Percentiles rank a stretch among this genome's conserved stretches.
These are phyloP conservation scores for Solanum hybrid DNA, from an alignment of 305 asterid genomes.

Conservation along the genomic window DNA sequence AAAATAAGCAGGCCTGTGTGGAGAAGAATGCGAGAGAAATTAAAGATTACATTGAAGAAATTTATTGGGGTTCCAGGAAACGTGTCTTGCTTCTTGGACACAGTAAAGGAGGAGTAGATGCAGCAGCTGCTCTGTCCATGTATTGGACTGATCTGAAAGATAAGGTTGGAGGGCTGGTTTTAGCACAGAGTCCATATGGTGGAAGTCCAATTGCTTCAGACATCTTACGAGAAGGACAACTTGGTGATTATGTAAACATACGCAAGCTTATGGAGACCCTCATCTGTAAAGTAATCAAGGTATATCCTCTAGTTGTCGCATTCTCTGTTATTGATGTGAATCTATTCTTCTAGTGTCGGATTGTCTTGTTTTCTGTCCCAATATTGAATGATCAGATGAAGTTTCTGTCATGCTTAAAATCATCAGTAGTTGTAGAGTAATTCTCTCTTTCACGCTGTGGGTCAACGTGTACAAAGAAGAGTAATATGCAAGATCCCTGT, in stretches of 20 bases:
- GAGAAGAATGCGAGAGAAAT: slow-evolving; percentile 84
- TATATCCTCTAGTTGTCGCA: slow-evolving; percentile 8
- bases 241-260: slow-evolving; percentile 85
- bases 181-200: slow-evolving; percentile 94
- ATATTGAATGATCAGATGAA: neutral
- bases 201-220: slow-evolving; percentile 97
- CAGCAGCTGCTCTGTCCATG: slow-evolving; percentile 87
- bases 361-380: neutral
- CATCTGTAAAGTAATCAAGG: slow-evolving; percentile 92
- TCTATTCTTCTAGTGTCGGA: neutral
- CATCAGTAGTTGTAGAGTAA: neutral
- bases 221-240: slow-evolving; percentile 84
- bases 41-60: slow-evolving; percentile 79
- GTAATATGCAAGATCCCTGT: neutral
- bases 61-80: slow-evolving; percentile 80
- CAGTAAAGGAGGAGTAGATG: slow-evolving; percentile 91
- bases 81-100: slow-evolving; percentile 85
- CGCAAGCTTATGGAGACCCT: slow-evolving; percentile 91
- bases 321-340: neutral
- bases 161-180: slow-evolving; percentile 86
- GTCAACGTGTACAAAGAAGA: neutral
- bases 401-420: neutral
- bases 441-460: neutral
- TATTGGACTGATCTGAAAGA: slow-evolving; percentile 84
- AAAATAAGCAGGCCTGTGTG: slow-evolving; percentile 68